These are phyloP conservation scores for Hibiscus trionum DNA, from an alignment of 345 rosid genomes.

Conservation along the genomic window DNA sequence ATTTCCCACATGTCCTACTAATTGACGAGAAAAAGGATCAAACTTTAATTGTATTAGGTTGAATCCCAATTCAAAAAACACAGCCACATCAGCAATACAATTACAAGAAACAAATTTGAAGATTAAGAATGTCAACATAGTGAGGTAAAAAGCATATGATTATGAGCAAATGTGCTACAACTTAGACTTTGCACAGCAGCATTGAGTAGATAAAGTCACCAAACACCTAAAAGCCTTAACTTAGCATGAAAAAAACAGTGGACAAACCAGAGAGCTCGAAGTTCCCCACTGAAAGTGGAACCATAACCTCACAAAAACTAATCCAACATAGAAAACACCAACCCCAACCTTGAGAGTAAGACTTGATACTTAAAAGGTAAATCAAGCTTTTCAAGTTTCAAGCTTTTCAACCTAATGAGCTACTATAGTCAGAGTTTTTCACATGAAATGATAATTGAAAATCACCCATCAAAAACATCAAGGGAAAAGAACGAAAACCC, in stretches of 20 bases:
- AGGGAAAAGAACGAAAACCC: neutral
- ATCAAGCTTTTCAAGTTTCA: constrained; percentile 6
- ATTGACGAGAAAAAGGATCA: constrained; percentile 24
- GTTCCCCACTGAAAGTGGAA: neutral
- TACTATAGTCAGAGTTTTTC: neutral
- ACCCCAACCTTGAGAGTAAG: constrained; percentile 18
- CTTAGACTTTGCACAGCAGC: constrained; percentile 11
- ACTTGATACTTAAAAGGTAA: neutral
- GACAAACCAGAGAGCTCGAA: neutral
- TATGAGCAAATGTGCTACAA: neutral
- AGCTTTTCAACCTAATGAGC: neutral
- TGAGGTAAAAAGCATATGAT: neutral
- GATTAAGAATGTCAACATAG: neutral
- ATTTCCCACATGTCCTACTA: constrained; percentile 45
- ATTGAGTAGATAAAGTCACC: neutral
- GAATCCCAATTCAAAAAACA: constrained; percentile 8
- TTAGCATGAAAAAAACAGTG: neutral
- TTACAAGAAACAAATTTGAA: constrained; percentile 12
- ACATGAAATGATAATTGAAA: neutral
- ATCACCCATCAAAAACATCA: neutral
- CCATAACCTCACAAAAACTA: constrained; percentile 24
- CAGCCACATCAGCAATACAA: neutral
- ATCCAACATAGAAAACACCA: constrained; percentile 23
- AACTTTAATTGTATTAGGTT: constrained; percentile 11
- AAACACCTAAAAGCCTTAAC: neutral